Base-by-base conservation (phyloP, 495 filamentous ascomycete genomes). In the Halenospora varia region DNA sequence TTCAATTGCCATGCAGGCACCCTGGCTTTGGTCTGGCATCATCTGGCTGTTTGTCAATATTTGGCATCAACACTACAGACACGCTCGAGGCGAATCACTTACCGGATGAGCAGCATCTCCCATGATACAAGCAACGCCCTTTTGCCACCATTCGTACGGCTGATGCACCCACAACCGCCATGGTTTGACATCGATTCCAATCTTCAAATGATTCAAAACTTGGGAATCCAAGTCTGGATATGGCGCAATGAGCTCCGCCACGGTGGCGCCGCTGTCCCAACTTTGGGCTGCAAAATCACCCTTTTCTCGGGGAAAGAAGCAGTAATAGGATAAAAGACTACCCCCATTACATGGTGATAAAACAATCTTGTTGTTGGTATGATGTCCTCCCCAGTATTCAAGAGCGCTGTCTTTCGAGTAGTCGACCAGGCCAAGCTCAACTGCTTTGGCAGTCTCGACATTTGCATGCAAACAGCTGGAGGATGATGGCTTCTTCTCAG, bases 1-100 rank as follows among this genome's bases (percentile, higher is more conserved):
- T 57, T 80, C 77, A 19, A 80, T 74, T 0, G 77, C 77, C 76
- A 73, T 73, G 52, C 77, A 78, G 10, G 74, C 74, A 40, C 77
- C 77, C 59, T 80, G 76, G 29, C 74, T 76, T 48, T 80, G 77
- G 48, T 80, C 70, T 0, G 76, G 76, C 73, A 79, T 77, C 76
- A 79, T 79, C 56, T 60, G 22, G n/a, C 3, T 9, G 20, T 10
- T 3, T 44, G 26, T 55, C 10, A 45, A 46, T 17, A n/a, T 40
- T n/a, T 40, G 35, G 35, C n/a, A 24, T 23, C n/a, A n/a, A n/a
- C n/a, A n/a, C n/a, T n/a, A n/a, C n/a, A n/a, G n/a, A n/a, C n/a
- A n/a, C n/a, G n/a, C n/a, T n/a, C n/a, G n/a, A n/a, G n/a, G n/a
- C n/a, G n/a, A n/a, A n/a, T n/a, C n/a, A n/a, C n/a, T 9, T 24